phyloP scores from a whole-genome alignment of 73 alveolate species.

The Stentor coeruleus region DNA sequence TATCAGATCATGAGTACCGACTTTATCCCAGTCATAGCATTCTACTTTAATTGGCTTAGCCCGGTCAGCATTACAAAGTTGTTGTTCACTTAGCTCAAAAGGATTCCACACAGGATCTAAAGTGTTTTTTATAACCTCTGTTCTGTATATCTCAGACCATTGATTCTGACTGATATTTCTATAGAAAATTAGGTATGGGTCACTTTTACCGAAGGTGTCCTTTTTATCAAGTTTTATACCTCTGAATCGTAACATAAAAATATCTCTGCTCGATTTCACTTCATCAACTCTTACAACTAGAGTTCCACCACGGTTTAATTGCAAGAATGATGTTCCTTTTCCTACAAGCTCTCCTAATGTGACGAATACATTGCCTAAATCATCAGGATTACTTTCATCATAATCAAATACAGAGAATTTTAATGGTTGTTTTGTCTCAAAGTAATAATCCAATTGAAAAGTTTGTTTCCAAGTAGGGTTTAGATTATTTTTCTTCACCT shows the following conservation, averaged over 20 bases:
- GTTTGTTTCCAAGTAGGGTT: constrained; percentile 63
- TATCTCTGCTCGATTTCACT: constrained; percentile 28
- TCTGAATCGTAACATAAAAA: constrained; percentile 29
- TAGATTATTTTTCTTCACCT: too few species aligned
- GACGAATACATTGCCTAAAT: constrained; percentile 39
- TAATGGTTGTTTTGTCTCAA: constrained; percentile 85
- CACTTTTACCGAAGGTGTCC: constrained; percentile 47
- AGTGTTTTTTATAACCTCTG: constrained; percentile 32
- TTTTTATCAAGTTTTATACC: constrained; percentile 35
- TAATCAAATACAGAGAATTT: constrained; percentile 45
- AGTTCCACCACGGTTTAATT: constrained; percentile 38
- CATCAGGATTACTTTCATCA: constrained; percentile 44
- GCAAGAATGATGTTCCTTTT: constrained; percentile 34
- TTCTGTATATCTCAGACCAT: constrained; percentile 26
- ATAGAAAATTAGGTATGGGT: constrained; percentile 34
- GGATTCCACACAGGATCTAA: constrained; percentile 40
- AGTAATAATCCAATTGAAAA: constrained; percentile 61
- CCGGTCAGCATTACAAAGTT: constrained; percentile 24
- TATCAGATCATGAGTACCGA: constrained; percentile 35
- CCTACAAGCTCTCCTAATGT: constrained; percentile 52
- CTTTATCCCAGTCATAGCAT: constrained; percentile 56
- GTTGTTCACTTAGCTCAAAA: constrained; percentile 27
- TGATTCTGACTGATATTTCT: constrained; percentile 35
- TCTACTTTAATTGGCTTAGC: constrained; percentile 37
- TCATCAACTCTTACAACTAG: constrained; percentile 34